Percentiles rank a stretch among this genome's conserved stretches.
phyloP scores from a whole-genome alignment of 225 moss, liverwort and hornwort genomes.

The Marchantia polymorpha region DNA sequence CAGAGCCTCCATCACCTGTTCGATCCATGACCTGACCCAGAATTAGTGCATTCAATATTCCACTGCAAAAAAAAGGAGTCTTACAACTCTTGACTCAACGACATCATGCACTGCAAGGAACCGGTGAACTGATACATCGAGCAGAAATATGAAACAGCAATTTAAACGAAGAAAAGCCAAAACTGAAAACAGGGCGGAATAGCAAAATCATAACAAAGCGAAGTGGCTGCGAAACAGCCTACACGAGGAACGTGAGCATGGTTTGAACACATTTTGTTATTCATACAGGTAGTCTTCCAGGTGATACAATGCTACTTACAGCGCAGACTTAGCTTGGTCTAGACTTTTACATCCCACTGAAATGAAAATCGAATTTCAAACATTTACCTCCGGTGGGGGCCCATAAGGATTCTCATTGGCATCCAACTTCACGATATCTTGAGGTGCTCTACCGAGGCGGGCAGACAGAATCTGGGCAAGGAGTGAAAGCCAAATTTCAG shows the following conservation, averaged over 20 bases:
- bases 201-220: no score
- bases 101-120: no score
- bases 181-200: background rate
- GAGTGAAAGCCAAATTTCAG: background rate
- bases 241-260: no score
- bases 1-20: conserved; percentile 91
- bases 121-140: background rate
- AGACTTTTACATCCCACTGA: background rate
- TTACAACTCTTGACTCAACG: background rate
- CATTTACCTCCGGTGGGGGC: conserved; percentile 81
- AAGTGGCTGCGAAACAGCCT: no score
- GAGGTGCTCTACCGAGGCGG: conserved; percentile 73
- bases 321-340: background rate
- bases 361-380: background rate
- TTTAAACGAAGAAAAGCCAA: background rate
- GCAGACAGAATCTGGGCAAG: conserved; percentile 75
- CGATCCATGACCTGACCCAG: background rate
- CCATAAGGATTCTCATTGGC: conserved; percentile 99
- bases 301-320: background rate
- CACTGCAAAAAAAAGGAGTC: background rate
- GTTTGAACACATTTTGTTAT: background rate
- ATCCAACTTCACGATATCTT: conserved; percentile 94
- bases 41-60: background rate
- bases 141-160: background rate
- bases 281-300: no score